Conservation (phyloP, 352 stramenopile genomes). For the Discostella stelligera region DNA sequence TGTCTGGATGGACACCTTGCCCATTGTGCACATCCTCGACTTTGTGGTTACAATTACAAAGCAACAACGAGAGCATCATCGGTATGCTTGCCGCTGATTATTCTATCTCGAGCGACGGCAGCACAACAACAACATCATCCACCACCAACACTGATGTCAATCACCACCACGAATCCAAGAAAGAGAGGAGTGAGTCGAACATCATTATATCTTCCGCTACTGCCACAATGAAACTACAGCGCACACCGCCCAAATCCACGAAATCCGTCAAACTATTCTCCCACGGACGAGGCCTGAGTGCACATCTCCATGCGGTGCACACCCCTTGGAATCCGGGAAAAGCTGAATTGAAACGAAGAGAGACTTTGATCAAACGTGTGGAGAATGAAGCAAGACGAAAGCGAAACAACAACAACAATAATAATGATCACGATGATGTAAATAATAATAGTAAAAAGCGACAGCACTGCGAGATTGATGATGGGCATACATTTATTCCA, state of each 20-base stretch:
- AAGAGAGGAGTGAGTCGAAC: constrained; percentile 1
- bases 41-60: too few species aligned
- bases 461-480: constrained; percentile 7
- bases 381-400: constrained; percentile 26
- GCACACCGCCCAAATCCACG: background rate
- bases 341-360: constrained; percentile 33
- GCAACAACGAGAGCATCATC: background rate
- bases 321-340: constrained; percentile 76
- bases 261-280: constrained; percentile 61
- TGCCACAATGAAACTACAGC: background rate
- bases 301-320: constrained; percentile 76
- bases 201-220: constrained; percentile 9
- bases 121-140: background rate
- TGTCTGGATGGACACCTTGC: constrained; percentile 64
- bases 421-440: background rate
- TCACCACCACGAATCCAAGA: background rate
- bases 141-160: background rate
- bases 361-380: constrained; percentile 14
- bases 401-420: background rate
- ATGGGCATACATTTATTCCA: background rate
- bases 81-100: background rate
- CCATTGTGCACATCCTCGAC: constrained; percentile 50
- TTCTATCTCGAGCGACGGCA: background rate
- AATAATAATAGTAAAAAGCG: constrained; percentile 27
- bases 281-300: constrained; percentile 64